Evolutionary conservation across 2,329 filamentous ascomycete species (phyloP), one percentile per base, ranked within the genome.

Genomic region (Stagonosporopsis tanaceti): DNA sequence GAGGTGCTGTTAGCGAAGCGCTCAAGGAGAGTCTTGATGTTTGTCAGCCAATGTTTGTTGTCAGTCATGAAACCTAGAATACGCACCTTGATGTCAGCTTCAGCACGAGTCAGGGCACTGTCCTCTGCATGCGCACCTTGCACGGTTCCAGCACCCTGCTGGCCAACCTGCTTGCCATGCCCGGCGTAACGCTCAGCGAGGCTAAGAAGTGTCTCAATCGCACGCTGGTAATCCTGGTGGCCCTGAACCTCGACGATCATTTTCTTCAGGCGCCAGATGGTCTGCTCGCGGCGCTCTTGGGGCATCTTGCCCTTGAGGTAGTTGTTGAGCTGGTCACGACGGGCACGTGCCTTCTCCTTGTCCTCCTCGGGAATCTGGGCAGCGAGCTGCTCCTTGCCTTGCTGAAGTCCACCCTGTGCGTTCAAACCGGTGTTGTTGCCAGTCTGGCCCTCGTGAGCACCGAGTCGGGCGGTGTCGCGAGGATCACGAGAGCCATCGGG

Each of bases 201-300:
- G 39, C 86, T 82, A 28, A 99, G 84, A 6, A 99, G 82, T 3
- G 94, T 96, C 69, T 93, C 87, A 62, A 99, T 89, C n/a, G 95
- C 95, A 76, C 90, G 85, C 67, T 93, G 88, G 78, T 98, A 99
- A 70, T 99, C 94, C 57, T 91, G 87, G 73, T 98, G 95, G 54
- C 94, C 91, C 80, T 99, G 95, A 69, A 96, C 93, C 79, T 99
- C 95, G 42, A 97, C 88, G 37, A 99, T 81, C 90, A 98, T 96
- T 87, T 98, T 98, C 87, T 94, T 99, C 65, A 99, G 80, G 35
- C 95, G 91, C 85, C 88, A 97, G 69, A 97, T 89, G 53, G 89
- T 89, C 82, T 97, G 93, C 7, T 98, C 93, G 59, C 93, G 92
- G 59, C 95, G 92, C 77, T 98, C 93, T 78, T 94, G 81, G 1